Percentiles rank a stretch among this genome's conserved stretches.
Evolutionary conservation across 176 grass and related monocot genomes (phyloP).

Genomic region (Miscanthus lutarioriparius): DNA sequence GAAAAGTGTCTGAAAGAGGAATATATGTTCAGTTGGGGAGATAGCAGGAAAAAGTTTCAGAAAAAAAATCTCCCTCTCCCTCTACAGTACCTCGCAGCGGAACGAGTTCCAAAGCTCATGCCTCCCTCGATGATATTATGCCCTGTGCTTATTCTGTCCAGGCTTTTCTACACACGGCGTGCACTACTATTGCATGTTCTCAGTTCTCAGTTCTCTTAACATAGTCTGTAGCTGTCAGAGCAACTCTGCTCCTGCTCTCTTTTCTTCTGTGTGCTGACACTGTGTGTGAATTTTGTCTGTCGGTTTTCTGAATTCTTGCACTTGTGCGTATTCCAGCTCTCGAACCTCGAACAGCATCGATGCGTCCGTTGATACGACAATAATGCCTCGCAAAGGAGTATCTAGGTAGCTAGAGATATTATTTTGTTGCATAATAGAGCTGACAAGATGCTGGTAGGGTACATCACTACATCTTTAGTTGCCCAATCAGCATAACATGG

Average conservation of each 20-base stretch:
- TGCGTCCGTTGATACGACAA: slow-evolving; percentile 36
- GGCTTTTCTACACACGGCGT: slow-evolving; percentile 39
- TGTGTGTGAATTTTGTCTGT: slow-evolving; percentile 23
- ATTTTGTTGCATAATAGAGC: slow-evolving; percentile 30
- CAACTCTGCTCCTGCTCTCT: neutral
- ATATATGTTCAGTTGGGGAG: slow-evolving; percentile 38
- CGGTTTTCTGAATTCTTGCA: slow-evolving; percentile 4
- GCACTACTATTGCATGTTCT: slow-evolving; percentile 27
- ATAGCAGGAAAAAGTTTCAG: slow-evolving; percentile 1
- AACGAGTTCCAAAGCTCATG: slow-evolving; percentile 36
- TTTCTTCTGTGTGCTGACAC: slow-evolving; percentile 9
- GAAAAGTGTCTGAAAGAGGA: slow-evolving; percentile 35
- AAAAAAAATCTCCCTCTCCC: slow-evolving; percentile 30
- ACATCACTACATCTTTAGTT: neutral
- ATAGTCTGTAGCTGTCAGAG: slow-evolving; percentile 18
- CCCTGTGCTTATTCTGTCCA: slow-evolving; percentile 54
- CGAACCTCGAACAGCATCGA: slow-evolving; percentile 36
- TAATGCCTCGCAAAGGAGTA: slow-evolving; percentile 40
- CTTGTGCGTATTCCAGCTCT: slow-evolving; percentile 24
- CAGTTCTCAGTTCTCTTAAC: slow-evolving; percentile 8
- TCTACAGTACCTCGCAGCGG: neutral
- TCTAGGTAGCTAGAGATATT: slow-evolving; percentile 22
- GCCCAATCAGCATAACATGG: slow-evolving; percentile 28
- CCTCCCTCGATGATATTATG: slow-evolving; percentile 42
- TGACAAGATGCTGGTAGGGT: slow-evolving; percentile 18